Conservation (phyloP, 305 asterid species). For the Rubia balearica region DNA sequence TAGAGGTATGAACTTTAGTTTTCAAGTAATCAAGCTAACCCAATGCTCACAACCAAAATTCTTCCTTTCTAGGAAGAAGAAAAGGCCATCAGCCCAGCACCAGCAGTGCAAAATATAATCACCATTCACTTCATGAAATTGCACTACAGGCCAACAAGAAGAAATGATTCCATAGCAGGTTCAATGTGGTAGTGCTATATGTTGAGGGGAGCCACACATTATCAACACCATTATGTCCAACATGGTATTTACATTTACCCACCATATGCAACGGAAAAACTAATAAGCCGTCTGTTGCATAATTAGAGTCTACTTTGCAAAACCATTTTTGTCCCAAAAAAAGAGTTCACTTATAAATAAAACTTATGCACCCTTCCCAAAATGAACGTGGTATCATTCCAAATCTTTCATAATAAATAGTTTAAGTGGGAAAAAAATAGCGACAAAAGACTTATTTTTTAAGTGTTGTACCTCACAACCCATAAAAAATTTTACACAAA, state of each 20-base stretch:
- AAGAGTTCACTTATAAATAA: not conserved
- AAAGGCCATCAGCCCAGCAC: not conserved
- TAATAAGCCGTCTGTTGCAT: not conserved
- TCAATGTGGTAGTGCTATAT: not conserved
- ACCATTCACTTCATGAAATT: not conserved
- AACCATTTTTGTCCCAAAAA: not conserved
- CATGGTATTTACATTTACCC: not conserved
- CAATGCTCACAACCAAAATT: not conserved
- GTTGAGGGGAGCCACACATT: not conserved
- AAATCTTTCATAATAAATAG: too few species aligned
- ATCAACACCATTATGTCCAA: not conserved
- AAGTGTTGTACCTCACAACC: not conserved
- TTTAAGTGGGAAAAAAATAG: not conserved
- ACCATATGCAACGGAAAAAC: not conserved
- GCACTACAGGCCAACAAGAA: not conserved
- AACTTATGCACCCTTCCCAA: not conserved
- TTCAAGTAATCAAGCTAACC: not conserved
- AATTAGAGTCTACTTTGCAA: not conserved
- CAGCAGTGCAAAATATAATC: not conserved
- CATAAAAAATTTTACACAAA: not conserved
- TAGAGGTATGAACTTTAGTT: conserved; percentile 2
- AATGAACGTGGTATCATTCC: too few species aligned
- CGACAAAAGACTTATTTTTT: too few species aligned
- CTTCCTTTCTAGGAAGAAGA: conserved; percentile 1
- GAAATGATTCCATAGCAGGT: not conserved